Evolutionary conservation across 257 asterid genomes (phyloP), one percentile per base, ranked within the genome.

Genomic region (Primulina tabacum): DNA sequence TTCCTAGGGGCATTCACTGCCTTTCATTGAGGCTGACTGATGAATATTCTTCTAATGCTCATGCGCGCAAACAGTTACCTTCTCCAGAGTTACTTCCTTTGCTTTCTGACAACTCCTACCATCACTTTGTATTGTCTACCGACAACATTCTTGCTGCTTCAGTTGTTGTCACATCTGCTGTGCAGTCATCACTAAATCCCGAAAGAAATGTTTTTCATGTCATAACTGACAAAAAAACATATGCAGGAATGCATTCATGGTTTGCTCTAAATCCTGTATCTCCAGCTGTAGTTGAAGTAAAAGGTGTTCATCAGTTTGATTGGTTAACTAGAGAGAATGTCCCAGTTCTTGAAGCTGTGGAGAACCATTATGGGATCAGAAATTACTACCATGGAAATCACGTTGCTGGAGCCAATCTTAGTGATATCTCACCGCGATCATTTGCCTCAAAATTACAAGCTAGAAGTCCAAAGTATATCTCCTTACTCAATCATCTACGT

Each of bases 231-330:
- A 90, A 91, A 88, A 93, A 93, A 89, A 90, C 99, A 71, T 90
- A 90, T 80, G 96, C 99, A 66, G 99, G 96, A 80, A 93, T 93
- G 99, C 99, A 90, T 75, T 89, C 99, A 30, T 93, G 99, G 99
- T 90, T 93, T 80, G 97, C 99, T 30, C 68, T 93, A 74, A 87
- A 90, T 80, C 88, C 99, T 20, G 68, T 85, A 52, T 76, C 88
- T 78, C 97, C 97, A 55, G 97, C 97, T 70, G 84, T 88, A 65
- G 81, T 93, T 78, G 99, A 93, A 82, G 97, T 93, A 30, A 93
- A 86, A 87, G 96, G 99, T n/a, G 84, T 93, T 70, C 99, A 90
- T 83, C 99, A 90, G 73, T 93, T 93, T 82, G 99, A 93, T 73
- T 93, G 99, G 97, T 79, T 93, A 71, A 90, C 97, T 29, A 89